phyloP scores from a whole-genome alignment of 768 basidiomycete genomes.

The Amanita inopinata region DNA sequence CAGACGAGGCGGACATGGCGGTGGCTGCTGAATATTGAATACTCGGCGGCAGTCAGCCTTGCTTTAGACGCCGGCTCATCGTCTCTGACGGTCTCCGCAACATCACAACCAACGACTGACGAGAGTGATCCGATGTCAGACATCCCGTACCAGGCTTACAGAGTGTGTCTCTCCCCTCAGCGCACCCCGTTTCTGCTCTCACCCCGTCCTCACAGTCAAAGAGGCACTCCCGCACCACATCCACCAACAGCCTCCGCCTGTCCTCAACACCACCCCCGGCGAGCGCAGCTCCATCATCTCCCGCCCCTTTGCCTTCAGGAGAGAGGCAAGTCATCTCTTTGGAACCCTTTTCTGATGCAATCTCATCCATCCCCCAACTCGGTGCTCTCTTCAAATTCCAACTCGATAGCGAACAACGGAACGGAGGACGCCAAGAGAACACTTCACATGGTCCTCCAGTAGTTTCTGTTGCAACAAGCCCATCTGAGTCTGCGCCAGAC shows the following conservation, averaged over 20 bases:
- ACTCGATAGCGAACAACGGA: no score
- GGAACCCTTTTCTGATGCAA: no score
- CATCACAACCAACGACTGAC: constrained; percentile 17
- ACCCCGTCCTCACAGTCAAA: constrained; percentile 28
- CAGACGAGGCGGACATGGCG: constrained; percentile 66
- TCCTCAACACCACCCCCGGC: background rate
- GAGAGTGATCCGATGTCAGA: constrained; percentile 12
- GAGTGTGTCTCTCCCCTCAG: constrained; percentile 21
- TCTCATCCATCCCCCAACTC: no score
- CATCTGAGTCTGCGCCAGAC: no score
- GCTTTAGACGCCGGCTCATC: background rate
- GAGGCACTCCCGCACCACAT: constrained; percentile 31
- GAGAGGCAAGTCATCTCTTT: background rate
- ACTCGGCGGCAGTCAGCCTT: background rate
- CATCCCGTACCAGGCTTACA: constrained; percentile 45
- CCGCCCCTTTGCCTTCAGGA: background rate
- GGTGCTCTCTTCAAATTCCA: no score
- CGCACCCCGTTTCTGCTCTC: constrained; percentile 9
- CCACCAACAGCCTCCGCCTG: constrained; percentile 12
- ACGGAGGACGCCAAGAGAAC: no score
- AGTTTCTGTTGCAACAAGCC: no score
- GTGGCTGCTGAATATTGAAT: background rate
- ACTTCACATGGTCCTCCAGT: no score
- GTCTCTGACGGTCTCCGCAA: constrained; percentile 6
- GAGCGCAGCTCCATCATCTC: background rate